A percentile compares a stretch with the other conserved stretches of the same genome.
Evolutionary conservation across 192 early-diverging fungal species (phyloP).

Genomic region (Paraglomus brasilianum): DNA sequence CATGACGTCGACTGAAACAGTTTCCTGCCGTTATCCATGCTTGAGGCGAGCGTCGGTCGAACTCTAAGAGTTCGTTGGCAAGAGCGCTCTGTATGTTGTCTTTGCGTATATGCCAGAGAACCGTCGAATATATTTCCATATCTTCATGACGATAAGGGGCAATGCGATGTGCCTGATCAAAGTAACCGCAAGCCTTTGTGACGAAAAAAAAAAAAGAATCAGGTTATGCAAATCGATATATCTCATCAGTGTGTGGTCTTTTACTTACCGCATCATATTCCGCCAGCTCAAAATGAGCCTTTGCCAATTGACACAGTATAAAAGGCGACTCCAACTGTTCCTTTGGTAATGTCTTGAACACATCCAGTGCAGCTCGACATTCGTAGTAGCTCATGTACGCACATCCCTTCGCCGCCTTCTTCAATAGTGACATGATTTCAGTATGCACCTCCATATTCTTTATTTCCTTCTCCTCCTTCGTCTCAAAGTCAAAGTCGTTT

Average conservation of each 20-base stretch:
- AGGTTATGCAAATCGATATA: background rate
- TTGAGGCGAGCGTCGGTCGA: conserved; percentile 67
- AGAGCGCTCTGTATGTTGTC: conserved; percentile 71
- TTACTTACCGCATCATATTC: conserved; percentile 40
- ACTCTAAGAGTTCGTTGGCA: conserved; percentile 70
- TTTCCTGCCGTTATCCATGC: conserved; percentile 82
- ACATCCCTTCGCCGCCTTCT: conserved; percentile 24
- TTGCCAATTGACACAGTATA: conserved; percentile 44
- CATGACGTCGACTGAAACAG: conserved; percentile 70
- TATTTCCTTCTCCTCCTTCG: conserved; percentile 19
- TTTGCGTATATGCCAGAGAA: conserved; percentile 81
- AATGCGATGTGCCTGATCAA: conserved; percentile 50
- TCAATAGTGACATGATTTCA: conserved; percentile 32
- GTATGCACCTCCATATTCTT: conserved; percentile 9
- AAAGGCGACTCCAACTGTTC: conserved; percentile 39
- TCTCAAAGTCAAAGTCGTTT: conserved; percentile 12
- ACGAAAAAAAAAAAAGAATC: background rate
- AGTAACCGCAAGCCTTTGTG: conserved; percentile 54
- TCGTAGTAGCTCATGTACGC: conserved; percentile 35
- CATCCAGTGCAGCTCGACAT: conserved; percentile 32
- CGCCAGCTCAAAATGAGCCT: conserved; percentile 41
- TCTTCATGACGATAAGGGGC: conserved; percentile 73
- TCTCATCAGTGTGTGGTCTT: background rate
- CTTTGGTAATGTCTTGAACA: conserved; percentile 31
- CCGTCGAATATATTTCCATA: conserved; percentile 84